Percentiles rank a stretch among this genome's conserved stretches.
These are phyloP conservation scores for Trifolium subterraneum DNA, from an alignment of 306 rosid genomes.

Conservation along the genomic window DNA sequence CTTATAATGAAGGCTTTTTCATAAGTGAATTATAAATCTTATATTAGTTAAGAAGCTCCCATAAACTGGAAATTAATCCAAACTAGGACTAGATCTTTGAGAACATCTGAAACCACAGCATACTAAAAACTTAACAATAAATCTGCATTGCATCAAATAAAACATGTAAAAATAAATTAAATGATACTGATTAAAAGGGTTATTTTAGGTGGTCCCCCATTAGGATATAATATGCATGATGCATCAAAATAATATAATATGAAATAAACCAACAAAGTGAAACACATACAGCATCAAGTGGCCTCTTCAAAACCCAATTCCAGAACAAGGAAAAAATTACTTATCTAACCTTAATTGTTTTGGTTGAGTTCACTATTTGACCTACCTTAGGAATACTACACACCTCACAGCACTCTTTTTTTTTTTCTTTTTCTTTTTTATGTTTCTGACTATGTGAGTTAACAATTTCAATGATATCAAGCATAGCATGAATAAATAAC, in stretches of 20 bases:
- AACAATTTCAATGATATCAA: constrained; percentile 22
- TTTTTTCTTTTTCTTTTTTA: too few relatives aligned
- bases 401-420: constrained; percentile 11
- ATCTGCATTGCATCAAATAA: constrained; percentile 30
- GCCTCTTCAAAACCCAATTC: constrained; percentile 15
- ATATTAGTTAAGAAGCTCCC: not conserved
- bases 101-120: constrained; percentile 32
- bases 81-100: constrained; percentile 2
- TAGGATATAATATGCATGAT: constrained; percentile 13
- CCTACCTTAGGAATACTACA: constrained; percentile 14
- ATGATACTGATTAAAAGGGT: not conserved
- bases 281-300: constrained; percentile 19
- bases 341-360: constrained; percentile 31
- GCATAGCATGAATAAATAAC: constrained; percentile 33
- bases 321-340: constrained; percentile 21
- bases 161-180: constrained; percentile 22
- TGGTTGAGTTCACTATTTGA: constrained; percentile 32
- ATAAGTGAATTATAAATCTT: constrained; percentile 11
- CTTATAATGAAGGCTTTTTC: constrained; percentile 1
- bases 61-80: constrained; percentile 9
- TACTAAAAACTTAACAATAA: constrained; percentile 37
- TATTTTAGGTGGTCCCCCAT: constrained; percentile 1
- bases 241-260: constrained; percentile 26
- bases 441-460: constrained; percentile 17
- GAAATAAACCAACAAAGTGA: constrained; percentile 6